phyloP scores from a whole-genome alignment of 805 yeast genomes.

The Yarrowia hollandica region DNA sequence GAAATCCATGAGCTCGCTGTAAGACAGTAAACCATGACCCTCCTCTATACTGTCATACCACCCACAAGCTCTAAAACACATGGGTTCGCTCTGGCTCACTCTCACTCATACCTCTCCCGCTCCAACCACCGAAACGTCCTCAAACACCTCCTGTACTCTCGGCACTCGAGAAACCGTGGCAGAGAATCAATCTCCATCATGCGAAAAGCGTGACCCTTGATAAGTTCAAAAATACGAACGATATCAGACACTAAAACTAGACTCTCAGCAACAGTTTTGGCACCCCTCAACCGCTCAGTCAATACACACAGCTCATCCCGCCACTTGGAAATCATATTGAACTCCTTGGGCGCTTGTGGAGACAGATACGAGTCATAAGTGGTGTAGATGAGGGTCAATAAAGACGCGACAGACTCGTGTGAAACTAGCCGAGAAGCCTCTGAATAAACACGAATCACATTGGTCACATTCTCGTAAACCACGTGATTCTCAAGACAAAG shows the following conservation, averaged over 20 bases:
- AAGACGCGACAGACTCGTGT: background rate
- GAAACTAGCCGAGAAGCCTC: background rate
- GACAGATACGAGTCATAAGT: conserved; percentile 26
- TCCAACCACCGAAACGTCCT: conserved; percentile 16
- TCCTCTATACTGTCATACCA: no score
- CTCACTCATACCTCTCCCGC: background rate
- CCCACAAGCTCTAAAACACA: no score
- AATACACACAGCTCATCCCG: background rate
- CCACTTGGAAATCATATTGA: conserved; percentile 52
- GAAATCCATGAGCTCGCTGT: no score
- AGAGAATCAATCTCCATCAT: conserved; percentile 29
- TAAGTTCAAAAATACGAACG: background rate
- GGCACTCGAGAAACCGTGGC: conserved; percentile 5
- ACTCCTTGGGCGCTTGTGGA: conserved; percentile 53
- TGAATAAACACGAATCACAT: conserved; percentile 41
- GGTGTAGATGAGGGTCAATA: background rate
- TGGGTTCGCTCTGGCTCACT: no score
- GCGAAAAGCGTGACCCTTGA: conserved; percentile 2
- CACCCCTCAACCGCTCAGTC: background rate
- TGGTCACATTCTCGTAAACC: conserved; percentile 56
- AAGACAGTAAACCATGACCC: no score
- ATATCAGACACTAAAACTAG: conserved; percentile 41
- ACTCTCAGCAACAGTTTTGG: background rate
- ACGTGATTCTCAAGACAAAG: conserved; percentile 73
- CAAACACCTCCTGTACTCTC: background rate